A percentile compares a stretch with the other conserved stretches of the same genome.
phyloP scores from a whole-genome alignment of 495 filamentous ascomycete species.

The Penicillium paradoxum region DNA sequence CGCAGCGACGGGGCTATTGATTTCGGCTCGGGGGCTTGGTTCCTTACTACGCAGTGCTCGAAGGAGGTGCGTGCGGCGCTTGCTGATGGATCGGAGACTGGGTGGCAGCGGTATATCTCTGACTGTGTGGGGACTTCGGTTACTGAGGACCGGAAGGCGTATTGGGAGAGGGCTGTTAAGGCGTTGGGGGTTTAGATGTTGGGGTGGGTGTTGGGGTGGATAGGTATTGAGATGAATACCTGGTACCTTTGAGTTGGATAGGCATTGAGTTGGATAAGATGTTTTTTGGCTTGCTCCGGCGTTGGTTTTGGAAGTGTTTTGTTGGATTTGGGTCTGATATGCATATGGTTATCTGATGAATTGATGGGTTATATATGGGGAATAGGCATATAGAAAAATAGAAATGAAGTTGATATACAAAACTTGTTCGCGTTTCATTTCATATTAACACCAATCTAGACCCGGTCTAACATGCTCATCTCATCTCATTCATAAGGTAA shows the following conservation, averaged over 20 bases:
- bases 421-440: background rate
- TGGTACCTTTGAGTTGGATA: too few relatives aligned
- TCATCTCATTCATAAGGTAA: background rate
- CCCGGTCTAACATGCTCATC: background rate
- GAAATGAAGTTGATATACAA: background rate
- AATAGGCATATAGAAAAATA: background rate
- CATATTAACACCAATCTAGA: background rate
- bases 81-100: conserved; percentile 46
- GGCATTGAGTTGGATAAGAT: too few relatives aligned
- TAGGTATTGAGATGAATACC: too few relatives aligned
- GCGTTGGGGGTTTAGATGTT: conserved; percentile 26
- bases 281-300: too few relatives aligned
- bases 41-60: conserved; percentile 59
- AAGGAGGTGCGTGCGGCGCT: conserved; percentile 41
- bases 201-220: background rate
- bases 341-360: background rate
- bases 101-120: conserved; percentile 57
- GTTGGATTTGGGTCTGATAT: too few relatives aligned
- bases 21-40: conserved; percentile 76
- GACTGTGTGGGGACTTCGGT: conserved; percentile 56
- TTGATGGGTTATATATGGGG: background rate
- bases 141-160: conserved; percentile 45
- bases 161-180: conserved; percentile 49
- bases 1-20: conserved; percentile 53
- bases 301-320: too few relatives aligned